Conservation (phyloP, 768 basidiomycete species). For the Boletus barrowsii region DNA sequence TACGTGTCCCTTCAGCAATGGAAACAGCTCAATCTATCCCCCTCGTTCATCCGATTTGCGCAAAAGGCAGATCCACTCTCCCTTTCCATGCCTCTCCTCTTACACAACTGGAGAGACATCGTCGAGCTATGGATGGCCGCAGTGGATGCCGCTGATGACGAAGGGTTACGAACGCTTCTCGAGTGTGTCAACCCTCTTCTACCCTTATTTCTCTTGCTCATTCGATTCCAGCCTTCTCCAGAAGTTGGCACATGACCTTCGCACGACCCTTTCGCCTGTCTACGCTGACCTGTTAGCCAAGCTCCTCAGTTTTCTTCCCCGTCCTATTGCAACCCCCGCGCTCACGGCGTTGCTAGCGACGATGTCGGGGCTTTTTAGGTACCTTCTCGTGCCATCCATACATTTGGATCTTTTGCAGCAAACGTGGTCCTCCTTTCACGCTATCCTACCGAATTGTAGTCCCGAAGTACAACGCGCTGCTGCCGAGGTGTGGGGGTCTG, state of each 20-base stretch:
- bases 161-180: conserved; percentile 68
- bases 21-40: conserved; percentile 76
- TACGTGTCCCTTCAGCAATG: conserved; percentile 70
- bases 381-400: conserved; percentile 65
- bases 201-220: conserved; percentile 8
- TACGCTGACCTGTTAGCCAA: conserved; percentile 54
- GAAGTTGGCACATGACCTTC: conserved; percentile 76
- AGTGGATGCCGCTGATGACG: conserved; percentile 60
- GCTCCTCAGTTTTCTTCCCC: conserved; percentile 56
- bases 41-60: conserved; percentile 70
- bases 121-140: conserved; percentile 61
- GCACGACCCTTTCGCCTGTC: conserved; percentile 66
- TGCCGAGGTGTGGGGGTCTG: conserved; percentile 85
- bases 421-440: conserved; percentile 57
- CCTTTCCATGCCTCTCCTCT: conserved; percentile 73
- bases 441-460: conserved; percentile 54
- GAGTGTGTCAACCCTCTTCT: conserved; percentile 49
- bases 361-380: conserved; percentile 66
- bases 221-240: conserved; percentile 58
- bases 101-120: conserved; percentile 77
- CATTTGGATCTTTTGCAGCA: conserved; percentile 48
- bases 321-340: conserved; percentile 55
- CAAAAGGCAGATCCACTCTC: conserved; percentile 57
- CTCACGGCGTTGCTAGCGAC: conserved; percentile 67
- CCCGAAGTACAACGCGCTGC: conserved; percentile 73